Percentiles rank a stretch among this genome's conserved stretches.
phyloP scores from a whole-genome alignment of 1,139 yeast species.

The Candida mesenterica region DNA sequence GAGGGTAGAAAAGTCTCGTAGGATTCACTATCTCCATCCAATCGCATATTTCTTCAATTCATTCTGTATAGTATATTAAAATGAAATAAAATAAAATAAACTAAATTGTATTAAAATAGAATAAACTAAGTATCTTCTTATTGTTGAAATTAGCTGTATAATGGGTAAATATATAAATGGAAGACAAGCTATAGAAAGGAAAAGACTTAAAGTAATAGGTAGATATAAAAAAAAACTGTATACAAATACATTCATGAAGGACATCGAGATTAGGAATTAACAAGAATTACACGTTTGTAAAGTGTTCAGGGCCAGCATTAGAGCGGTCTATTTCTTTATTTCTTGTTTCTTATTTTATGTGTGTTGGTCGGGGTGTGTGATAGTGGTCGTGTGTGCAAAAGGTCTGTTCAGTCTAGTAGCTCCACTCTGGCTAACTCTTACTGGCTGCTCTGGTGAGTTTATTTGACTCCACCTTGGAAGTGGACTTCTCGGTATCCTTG shows the following conservation, averaged over 20 bases:
- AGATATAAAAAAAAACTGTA: constrained; percentile 2
- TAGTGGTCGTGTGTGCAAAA: too few species aligned
- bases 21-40: neutral
- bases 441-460: constrained; percentile 44
- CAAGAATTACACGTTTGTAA: neutral
- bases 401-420: too few species aligned
- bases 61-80: neutral
- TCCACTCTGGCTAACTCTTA: constrained; percentile 37
- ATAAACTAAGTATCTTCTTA: neutral
- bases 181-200: constrained; percentile 3
- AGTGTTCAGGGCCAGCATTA: neutral
- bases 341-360: too few species aligned
- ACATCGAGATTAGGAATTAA: constrained; percentile 3
- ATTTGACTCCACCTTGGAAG: constrained; percentile 17
- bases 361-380: too few species aligned
- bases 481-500: constrained; percentile 1
- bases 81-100: neutral
- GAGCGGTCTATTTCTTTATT: neutral
- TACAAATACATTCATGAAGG: constrained; percentile 15
- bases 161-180: constrained; percentile 1
- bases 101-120: neutral
- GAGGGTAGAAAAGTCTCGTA: constrained; percentile 58
- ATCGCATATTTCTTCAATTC: neutral
- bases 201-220: constrained; percentile 3
- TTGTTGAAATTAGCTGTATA: neutral